These are phyloP conservation scores for Penicillium goetzii DNA, from an alignment of 495 filamentous ascomycete genomes.

Conservation along the genomic window DNA sequence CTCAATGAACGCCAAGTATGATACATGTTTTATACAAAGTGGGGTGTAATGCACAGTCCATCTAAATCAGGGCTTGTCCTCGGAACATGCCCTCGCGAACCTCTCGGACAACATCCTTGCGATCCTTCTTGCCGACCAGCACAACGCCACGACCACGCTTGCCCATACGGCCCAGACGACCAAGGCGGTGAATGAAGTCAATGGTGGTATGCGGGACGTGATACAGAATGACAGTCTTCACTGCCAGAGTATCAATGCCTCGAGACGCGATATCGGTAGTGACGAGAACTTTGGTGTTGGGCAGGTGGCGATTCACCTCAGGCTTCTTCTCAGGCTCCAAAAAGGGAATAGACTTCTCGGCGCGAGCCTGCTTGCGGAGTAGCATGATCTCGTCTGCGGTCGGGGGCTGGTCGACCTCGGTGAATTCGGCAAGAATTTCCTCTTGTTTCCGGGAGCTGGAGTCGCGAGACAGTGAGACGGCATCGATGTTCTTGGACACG, in stretches of 20 bases:
- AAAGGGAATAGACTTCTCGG: slow-evolving; percentile 41
- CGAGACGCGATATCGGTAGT: slow-evolving; percentile 90
- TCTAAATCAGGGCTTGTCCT: slow-evolving; percentile 80
- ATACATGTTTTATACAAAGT: slow-evolving; percentile 32
- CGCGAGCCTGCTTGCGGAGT: slow-evolving; percentile 37
- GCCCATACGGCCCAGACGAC: slow-evolving; percentile 90
- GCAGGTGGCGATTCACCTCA: slow-evolving; percentile 39
- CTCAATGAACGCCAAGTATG: slow-evolving; percentile 28
- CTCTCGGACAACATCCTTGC: slow-evolving; percentile 88
- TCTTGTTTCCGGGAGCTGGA: slow-evolving; percentile 70
- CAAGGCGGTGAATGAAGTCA: slow-evolving; percentile 95
- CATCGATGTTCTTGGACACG: slow-evolving; percentile 81
- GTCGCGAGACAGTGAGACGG: slow-evolving; percentile 79
- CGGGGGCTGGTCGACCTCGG: slow-evolving; percentile 53
- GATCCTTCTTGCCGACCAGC: slow-evolving; percentile 84
- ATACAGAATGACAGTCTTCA: slow-evolving; percentile 87
- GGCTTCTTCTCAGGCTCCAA: slow-evolving; percentile 27
- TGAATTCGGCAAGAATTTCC: slow-evolving; percentile 78
- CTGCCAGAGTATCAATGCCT: slow-evolving; percentile 92
- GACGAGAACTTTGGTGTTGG: slow-evolving; percentile 87
- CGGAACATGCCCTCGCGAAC: slow-evolving; percentile 94
- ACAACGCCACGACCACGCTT: slow-evolving; percentile 87
- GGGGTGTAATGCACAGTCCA: slow-evolving; percentile 24
- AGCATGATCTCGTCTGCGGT: slow-evolving; percentile 46
- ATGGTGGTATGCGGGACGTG: slow-evolving; percentile 95